Conservation (phyloP, 2,329 filamentous ascomycete species). For the Mollisia scopiformis region DNA sequence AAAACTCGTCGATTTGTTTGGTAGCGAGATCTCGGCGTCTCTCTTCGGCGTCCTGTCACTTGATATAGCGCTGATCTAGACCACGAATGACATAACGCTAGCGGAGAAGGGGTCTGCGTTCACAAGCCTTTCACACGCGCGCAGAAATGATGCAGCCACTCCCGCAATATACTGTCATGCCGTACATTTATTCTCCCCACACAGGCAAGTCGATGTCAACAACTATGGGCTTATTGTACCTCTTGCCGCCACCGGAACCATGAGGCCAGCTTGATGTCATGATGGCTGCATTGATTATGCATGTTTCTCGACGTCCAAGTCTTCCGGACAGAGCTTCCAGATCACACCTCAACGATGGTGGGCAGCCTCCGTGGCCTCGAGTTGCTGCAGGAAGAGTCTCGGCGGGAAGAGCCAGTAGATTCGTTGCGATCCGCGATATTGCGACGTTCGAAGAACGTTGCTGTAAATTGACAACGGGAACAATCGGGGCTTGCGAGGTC, state of each 20-base stretch:
- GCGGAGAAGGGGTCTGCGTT: too few relatives aligned
- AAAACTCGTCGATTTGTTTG: too few relatives aligned
- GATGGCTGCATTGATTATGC: conserved; percentile 79
- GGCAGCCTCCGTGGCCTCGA: conserved; percentile 45
- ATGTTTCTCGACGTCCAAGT: conserved; percentile 60
- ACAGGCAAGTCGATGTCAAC: conserved; percentile 77
- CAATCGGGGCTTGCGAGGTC: not conserved
- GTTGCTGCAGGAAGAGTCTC: conserved; percentile 29
- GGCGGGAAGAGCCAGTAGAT: conserved; percentile 16
- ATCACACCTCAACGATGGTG: conserved; percentile 46
- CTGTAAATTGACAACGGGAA: not conserved
- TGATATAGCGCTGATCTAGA: too few relatives aligned
- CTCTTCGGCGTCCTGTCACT: too few relatives aligned
- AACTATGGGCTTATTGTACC: conserved; percentile 80
- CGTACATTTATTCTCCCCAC: conserved; percentile 38
- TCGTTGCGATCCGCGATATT: conserved; percentile 13
- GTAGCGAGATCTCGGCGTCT: too few relatives aligned
- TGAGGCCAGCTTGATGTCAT: conserved; percentile 70
- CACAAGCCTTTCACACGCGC: too few relatives aligned
- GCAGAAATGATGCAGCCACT: too few relatives aligned
- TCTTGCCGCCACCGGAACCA: conserved; percentile 56
- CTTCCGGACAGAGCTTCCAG: conserved; percentile 44
- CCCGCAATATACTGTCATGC: not conserved
- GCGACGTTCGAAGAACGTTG: conserved; percentile 8
- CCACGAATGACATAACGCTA: too few relatives aligned